Base-by-base conservation (phyloP, 208 protist genomes). In the Blechomonas ayalai region DNA sequence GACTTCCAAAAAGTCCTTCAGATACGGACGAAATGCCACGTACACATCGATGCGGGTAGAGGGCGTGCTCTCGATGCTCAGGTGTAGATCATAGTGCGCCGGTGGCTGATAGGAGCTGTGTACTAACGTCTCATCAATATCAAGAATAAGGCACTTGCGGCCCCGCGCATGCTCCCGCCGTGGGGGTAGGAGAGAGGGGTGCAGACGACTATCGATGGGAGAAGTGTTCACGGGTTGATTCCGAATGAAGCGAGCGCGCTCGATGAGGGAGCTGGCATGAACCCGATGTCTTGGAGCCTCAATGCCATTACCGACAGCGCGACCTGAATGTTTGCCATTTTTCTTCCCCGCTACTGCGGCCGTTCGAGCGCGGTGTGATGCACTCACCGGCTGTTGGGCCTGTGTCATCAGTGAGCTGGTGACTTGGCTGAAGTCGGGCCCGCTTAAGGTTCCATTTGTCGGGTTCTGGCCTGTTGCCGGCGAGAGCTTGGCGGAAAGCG, bases 101-200 rank as follows among this genome's bases (percentile, higher is more conserved):
- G 69, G 73, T 28, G 63, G 62, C 52, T 91, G 48, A 33, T 74
- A 90, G 18, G 60, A 79, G 56, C 81, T 90, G 67, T 94, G 85
- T 55, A 94, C 85, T 10, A 94, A 69, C 5, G 84, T 96, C 51
- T 96, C 85, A 37, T 96, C 89, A 7, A 96, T 54, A 44, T 94
- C 89, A 8, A 93, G 57, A 32, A 96, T 80, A 23, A 96, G 61
- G 38, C 74, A 81, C 58, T 91, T 87, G 40, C 78, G 84, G 32
- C 54, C 52, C 8, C 52, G 35, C 41, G 68, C 52, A n/a, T 40
- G 23, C 24, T 57, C 59, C 22, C 68, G 45, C 36, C 58, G 67
- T 32, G 41, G 29, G 4, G 86, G 76, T 33, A 94, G 73, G 28
- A 94, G 59, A 6, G 76, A 74, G 19, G 76, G 66, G 46, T 85